Base-by-base conservation (phyloP, 371 early-diverging fungal genomes). In the Mucor indicus region DNA sequence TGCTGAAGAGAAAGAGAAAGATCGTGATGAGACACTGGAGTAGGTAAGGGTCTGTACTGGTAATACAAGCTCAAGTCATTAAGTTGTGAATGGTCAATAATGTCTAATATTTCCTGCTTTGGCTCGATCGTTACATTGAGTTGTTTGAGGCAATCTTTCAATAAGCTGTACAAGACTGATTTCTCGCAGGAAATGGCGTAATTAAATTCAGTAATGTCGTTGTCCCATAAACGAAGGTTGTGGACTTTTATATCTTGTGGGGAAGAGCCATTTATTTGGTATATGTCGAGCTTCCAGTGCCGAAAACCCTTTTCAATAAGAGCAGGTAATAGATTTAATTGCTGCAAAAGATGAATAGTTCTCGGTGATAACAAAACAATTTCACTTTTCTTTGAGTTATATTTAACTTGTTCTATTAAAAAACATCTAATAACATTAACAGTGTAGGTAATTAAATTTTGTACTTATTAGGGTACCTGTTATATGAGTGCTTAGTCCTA, bases 291-390 rank as follows among this genome's bases (percentile, higher is more conserved):
- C 15, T 53, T 54, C 55, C 56, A 60, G 41, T 68, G 73, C 5
- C 53, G 53, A 22, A 52, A 48, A 19, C 69, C 67, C 21, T 51
- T 40, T 48, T 62, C 40, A 13, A 53, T 32, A 1, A 72, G 42
- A 3, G 38, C 15, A 5, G 42, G 33, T 23, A 59, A 48, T 37
- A 72, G 36, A 12, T 53, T 64, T 2, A 62, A 29, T 29, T 59
- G 48, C 5, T 65, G 42, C 11, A 72, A 31, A n/a, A 65, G 50
- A 24, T 72, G 67, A 16, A 72, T 24, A 17, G 53, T 60, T 2
- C 66, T 57, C 1, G 73, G 73, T 36, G 73, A 58, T 38, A 66
- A 55, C n/a, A 68, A 35, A 5, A 68, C 22, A 39, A 55, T 23
- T 48, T 44, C 38, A 16, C 43, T 49, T 25, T 56, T 49, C 57